phyloP scores from a whole-genome alignment of 2,329 filamentous ascomycete genomes.

The Penicillium occitanis region DNA sequence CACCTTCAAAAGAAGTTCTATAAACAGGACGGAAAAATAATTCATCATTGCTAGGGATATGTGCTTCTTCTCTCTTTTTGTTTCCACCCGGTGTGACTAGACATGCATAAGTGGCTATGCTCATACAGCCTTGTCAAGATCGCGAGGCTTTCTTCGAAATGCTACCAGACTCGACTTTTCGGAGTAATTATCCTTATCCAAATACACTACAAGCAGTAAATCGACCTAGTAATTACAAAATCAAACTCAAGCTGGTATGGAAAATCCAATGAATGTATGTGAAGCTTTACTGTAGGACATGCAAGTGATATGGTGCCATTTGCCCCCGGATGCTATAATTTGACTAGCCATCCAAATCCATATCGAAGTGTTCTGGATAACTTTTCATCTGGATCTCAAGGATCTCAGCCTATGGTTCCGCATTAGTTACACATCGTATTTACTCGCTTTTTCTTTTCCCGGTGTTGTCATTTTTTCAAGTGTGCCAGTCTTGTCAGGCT shows the following conservation, averaged over 20 bases:
- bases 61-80: not conserved
- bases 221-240: too few relatives aligned
- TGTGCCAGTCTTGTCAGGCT: not conserved
- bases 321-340: not conserved
- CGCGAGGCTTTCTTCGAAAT: not conserved
- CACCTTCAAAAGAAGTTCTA: not conserved
- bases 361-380: not conserved
- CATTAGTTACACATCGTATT: not conserved
- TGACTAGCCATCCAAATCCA: not conserved
- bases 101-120: not conserved
- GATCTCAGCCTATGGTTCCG: not conserved
- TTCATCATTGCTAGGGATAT: not conserved
- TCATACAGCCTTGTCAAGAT: not conserved
- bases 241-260: too few relatives aligned
- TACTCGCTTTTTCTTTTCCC: too few relatives aligned
- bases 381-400: not conserved
- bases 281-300: not conserved
- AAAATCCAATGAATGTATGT: not conserved
- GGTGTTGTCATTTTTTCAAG: not conserved
- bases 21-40: not conserved
- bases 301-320: not conserved
- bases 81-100: not conserved
- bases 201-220: not conserved
- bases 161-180: not conserved
- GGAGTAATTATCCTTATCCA: too few relatives aligned